phyloP scores from a whole-genome alignment of 2,329 filamentous ascomycete species.

The Trichophyton schoenleinii region DNA sequence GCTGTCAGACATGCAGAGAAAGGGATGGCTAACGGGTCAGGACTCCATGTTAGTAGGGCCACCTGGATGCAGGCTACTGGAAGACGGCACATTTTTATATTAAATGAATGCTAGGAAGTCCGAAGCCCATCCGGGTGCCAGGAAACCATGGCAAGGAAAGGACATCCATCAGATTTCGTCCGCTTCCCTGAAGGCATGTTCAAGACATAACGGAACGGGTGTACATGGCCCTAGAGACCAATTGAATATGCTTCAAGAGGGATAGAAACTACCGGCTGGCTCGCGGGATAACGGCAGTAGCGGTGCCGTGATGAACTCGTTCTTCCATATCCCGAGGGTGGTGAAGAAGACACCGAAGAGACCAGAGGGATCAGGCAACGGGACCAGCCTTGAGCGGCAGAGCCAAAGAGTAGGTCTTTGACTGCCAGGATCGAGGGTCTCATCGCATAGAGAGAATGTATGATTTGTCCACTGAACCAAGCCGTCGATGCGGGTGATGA shows the following conservation, averaged over 20 bases:
- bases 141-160: no score
- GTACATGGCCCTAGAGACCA: background rate
- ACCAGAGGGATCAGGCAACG: no score
- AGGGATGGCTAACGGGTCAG: background rate
- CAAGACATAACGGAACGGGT: no score
- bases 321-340: background rate
- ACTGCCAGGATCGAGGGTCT: background rate
- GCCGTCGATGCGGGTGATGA: background rate
- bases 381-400: background rate
- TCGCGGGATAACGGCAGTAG: background rate
- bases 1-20: background rate
- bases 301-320: background rate
- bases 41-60: background rate
- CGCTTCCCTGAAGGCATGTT: no score
- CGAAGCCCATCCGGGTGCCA: no score
- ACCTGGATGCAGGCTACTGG: background rate
- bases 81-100: no score
- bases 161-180: no score
- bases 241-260: background rate
- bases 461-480: background rate
- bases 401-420: background rate
- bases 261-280: background rate
- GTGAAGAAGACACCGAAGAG: background rate
- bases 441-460: conserved; percentile 1
- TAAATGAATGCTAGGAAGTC: no score